Evolutionary conservation across 2,329 filamentous ascomycete species (phyloP), one percentile per base, ranked within the genome.

Genomic region (Xylaria arbuscula): DNA sequence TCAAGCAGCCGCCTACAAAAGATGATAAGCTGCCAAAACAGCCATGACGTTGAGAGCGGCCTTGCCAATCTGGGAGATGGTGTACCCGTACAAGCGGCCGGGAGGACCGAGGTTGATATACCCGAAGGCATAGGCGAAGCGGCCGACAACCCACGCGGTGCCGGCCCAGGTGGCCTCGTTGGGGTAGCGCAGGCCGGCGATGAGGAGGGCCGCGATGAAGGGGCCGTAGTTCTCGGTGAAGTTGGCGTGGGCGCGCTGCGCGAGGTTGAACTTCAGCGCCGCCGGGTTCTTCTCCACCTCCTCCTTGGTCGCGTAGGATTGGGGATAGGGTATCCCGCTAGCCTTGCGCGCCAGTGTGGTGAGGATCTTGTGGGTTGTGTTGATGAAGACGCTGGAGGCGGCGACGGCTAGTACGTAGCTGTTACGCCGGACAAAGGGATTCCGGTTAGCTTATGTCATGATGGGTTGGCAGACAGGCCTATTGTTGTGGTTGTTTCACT

Each of bases 321-420:
- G 83, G 32, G 89, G 89, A 73, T 90, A 91, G 51, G 79, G 76
- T 73, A 91, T 76, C 15, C 84, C 83, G 73, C 85, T 84, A 24
- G 80, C 79, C 75, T 83, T 87, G 78, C 89, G 88, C 70, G 81
- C 81, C 13, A 73, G 75, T 67, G 77, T 79, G 11, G 86, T 87
- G 62, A 86, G 80, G 45, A 82, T 0, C 54, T 74, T 70, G 78
- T 91, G 89, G 69, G 85, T 79, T 17, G 78, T 76, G 81, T 88
- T 89, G 78, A 91, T 76, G 76, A 91, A 82, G 79, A 88, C 84
- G 73, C 86, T 86, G 17, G 85, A 83, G 22, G 85, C 81, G 64
- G 88, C 88, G 54, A 83, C 86, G 61, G 84, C 82, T 62, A 92
- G 83, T 75, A 91, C 88, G 77, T 88, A 89, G 81, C 89, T 91